Evolutionary conservation across 495 filamentous ascomycete genomes (phyloP).

Genomic region (Penicillium arizonense): DNA sequence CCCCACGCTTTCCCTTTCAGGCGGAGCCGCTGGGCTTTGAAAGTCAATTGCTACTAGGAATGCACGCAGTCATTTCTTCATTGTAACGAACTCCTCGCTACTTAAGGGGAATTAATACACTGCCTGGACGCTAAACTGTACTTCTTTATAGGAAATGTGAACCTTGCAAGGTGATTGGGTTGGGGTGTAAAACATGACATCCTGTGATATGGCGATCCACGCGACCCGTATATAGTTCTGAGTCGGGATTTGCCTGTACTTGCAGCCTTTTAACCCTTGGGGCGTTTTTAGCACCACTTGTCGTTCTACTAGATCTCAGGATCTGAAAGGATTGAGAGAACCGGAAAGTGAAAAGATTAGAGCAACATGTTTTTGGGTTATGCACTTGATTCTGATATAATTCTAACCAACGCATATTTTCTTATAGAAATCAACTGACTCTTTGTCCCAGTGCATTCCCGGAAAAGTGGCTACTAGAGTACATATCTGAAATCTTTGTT

Average conservation of each 20-base stretch:
- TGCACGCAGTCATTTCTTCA: neutral
- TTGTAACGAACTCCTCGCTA: neutral
- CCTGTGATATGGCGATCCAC: neutral
- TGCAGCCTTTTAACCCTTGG: neutral
- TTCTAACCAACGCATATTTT: neutral
- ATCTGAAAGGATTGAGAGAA: neutral
- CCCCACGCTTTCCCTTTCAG: neutral
- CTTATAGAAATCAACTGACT: neutral
- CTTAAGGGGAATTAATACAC: neutral
- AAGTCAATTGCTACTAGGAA: neutral
- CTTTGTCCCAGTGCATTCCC: neutral
- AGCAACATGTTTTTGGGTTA: neutral
- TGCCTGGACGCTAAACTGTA: neutral
- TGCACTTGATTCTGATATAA: neutral
- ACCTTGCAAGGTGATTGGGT: neutral
- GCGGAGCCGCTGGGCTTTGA: neutral
- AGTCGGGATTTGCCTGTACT: neutral
- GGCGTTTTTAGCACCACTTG: neutral
- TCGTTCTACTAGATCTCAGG: neutral
- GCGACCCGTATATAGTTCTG: neutral
- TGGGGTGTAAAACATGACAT: neutral
- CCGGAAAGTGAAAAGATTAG: neutral
- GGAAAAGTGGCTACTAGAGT: neutral
- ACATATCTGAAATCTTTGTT: conserved; percentile 13
- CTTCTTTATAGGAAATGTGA: neutral